A percentile compares a stretch with the other conserved stretches of the same genome.
Conservation (phyloP, 495 filamentous ascomycete genomes). For the Aspergillus coremiiformis region DNA sequence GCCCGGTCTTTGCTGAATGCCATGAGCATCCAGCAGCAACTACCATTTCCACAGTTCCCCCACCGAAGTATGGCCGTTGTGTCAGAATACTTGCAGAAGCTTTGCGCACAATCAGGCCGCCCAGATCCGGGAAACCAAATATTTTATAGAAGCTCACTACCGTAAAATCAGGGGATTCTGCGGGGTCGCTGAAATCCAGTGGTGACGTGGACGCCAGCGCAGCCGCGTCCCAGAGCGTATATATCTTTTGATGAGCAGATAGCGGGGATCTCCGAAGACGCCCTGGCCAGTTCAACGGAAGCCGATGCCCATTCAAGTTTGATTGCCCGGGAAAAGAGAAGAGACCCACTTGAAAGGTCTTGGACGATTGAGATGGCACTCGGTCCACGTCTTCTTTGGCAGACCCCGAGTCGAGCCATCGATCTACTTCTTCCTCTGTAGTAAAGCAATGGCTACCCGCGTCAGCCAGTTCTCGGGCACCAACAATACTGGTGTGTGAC, state of each 20-base stretch:
- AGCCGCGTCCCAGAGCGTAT: slow-evolving; percentile 65
- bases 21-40: slow-evolving; percentile 49
- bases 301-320: slow-evolving; percentile 67
- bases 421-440: slow-evolving; percentile 57
- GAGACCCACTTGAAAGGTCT: slow-evolving; percentile 38
- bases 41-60: slow-evolving; percentile 69
- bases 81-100: slow-evolving; percentile 54
- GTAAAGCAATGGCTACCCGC: slow-evolving; percentile 52
- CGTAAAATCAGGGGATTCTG: slow-evolving; percentile 62
- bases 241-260: slow-evolving; percentile 41
- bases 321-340: slow-evolving; percentile 76
- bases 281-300: slow-evolving; percentile 54
- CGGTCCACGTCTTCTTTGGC: slow-evolving; percentile 3
- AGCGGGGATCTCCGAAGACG: slow-evolving; percentile 39
- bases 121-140: slow-evolving; percentile 73
- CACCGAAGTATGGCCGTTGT: slow-evolving; percentile 65
- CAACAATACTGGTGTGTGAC: slow-evolving; percentile 67
- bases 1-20: slow-evolving; percentile 52
- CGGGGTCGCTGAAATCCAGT: slow-evolving; percentile 53
- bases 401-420: slow-evolving; percentile 45
- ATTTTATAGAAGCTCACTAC: slow-evolving; percentile 74
- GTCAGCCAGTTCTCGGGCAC: slow-evolving; percentile 54
- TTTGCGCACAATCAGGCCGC: slow-evolving; percentile 60
- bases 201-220: slow-evolving; percentile 61
- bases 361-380: not conserved